phyloP scores from a whole-genome alignment of 106 monocot species.

The Allium cepa region DNA sequence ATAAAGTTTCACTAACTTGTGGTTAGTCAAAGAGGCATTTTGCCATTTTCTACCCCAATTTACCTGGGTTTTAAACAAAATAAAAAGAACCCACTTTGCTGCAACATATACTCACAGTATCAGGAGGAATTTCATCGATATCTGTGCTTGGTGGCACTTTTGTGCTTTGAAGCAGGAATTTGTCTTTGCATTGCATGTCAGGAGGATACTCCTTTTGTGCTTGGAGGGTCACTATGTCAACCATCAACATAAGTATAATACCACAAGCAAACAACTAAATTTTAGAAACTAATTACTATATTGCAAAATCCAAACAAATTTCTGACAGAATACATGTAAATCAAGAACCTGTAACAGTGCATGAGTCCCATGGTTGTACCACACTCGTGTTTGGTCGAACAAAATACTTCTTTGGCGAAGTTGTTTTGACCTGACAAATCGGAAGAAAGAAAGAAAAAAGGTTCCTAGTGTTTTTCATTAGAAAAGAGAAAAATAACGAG shows the following conservation, averaged over 20 bases:
- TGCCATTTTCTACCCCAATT: not conserved
- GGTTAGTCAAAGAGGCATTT: not conserved
- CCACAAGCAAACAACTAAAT: too few species aligned
- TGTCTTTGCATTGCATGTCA: constrained; percentile 86
- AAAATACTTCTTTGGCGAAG: constrained; percentile 85
- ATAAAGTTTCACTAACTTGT: too few species aligned
- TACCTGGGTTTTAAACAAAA: not conserved
- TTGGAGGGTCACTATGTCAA: constrained; percentile 65
- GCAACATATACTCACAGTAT: constrained; percentile 34
- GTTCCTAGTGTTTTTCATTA: too few species aligned
- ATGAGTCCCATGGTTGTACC: constrained; percentile 82
- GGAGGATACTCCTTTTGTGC: constrained; percentile 57
- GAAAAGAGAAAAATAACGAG: too few species aligned
- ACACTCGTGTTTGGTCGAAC: constrained; percentile 76
- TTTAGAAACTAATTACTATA: too few species aligned
- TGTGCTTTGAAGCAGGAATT: constrained; percentile 85
- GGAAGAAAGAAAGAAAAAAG: too few species aligned
- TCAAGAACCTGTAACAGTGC: constrained; percentile 51
- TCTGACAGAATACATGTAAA: not conserved
- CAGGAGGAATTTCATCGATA: constrained; percentile 67
- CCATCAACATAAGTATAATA: not conserved
- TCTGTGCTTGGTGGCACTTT: constrained; percentile 44
- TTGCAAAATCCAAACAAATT: not conserved
- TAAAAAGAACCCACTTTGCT: not conserved
- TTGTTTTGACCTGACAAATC: constrained; percentile 72